Conservation (phyloP, 305 asterid species). For the Rubia peregrina region DNA sequence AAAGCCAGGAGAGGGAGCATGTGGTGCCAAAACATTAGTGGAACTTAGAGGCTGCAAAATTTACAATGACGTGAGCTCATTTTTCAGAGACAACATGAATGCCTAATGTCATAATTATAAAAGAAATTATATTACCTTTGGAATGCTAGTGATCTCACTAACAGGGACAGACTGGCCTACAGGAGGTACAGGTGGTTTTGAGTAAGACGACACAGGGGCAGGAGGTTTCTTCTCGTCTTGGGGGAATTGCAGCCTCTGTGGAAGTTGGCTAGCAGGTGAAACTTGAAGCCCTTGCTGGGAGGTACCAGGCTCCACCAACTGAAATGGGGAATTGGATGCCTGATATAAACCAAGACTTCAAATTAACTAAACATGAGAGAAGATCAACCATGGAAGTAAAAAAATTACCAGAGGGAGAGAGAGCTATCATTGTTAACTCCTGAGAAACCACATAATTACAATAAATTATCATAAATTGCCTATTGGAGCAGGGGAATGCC, state of each 20-base stretch:
- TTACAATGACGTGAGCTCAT: constrained; percentile 15
- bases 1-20: constrained; percentile 56
- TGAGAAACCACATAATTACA: not conserved
- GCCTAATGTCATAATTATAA: not conserved
- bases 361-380: constrained; percentile 2
- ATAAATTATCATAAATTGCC: not conserved
- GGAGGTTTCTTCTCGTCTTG: constrained; percentile 70
- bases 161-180: constrained; percentile 43
- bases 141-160: constrained; percentile 49
- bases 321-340: constrained; percentile 44
- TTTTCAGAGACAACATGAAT: not conserved
- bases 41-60: constrained; percentile 56
- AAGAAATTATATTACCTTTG: constrained; percentile 52
- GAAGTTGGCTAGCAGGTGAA: constrained; percentile 49
- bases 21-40: constrained; percentile 36
- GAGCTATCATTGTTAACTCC: not conserved
- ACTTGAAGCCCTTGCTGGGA: constrained; percentile 45
- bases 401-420: not conserved
- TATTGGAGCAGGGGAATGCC: not conserved
- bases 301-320: constrained; percentile 48
- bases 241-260: constrained; percentile 50
- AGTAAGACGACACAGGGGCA: constrained; percentile 36
- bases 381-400: not conserved
- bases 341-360: constrained; percentile 20
- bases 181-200: constrained; percentile 55